Base-by-base conservation (phyloP, 768 basidiomycete genomes). In the Suillus lakei region DNA sequence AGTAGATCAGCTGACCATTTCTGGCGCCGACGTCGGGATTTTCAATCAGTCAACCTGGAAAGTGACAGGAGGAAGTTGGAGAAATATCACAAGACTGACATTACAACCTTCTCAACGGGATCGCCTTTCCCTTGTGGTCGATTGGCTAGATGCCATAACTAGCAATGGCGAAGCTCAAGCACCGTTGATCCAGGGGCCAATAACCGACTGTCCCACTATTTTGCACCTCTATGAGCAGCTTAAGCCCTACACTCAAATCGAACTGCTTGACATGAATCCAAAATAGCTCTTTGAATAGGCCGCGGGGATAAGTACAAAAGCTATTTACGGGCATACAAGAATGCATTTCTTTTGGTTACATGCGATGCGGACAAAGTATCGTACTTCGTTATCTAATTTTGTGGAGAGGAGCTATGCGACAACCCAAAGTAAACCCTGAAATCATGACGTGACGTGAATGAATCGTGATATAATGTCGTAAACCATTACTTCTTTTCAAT, bases 21-120 rank as follows among this genome's bases (percentile, higher is more conserved):
- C 74, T 2, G 71, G 76, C 5, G 61, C 71, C 15, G 74, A 76
- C 28, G 66, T 74, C 18, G 76, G 74, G 0, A 70, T 70, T 10
- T 69, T 76, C 61, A 67, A 69, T 8, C 61, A 60, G 5, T 38
- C 26, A 39, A 39, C 2, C 38, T 26, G 55, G 38, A 26, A 21
- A 21, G 13, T 23, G n/a, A 38, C 26, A 16, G 30, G 38, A 39
- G 58, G 39, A 21, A 28, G 39, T 21, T 59, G 38, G 38, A 18
- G 58, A 59, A 41, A 39, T 12, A 59, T 41, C 10, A 41, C 3
- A 59, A 59, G 18, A 58, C n/a, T 54, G 15, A 23, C 8, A 10
- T n/a, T 56, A 28, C 56, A 23, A 5, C 23, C 56, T 39, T 26
- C 15, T 16, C 55, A 36, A 26, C 34, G 2, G 15, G n/a, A 56